Conservation (phyloP, 1,284 basidiomycete species). For the Limonomyces culmigenus region DNA sequence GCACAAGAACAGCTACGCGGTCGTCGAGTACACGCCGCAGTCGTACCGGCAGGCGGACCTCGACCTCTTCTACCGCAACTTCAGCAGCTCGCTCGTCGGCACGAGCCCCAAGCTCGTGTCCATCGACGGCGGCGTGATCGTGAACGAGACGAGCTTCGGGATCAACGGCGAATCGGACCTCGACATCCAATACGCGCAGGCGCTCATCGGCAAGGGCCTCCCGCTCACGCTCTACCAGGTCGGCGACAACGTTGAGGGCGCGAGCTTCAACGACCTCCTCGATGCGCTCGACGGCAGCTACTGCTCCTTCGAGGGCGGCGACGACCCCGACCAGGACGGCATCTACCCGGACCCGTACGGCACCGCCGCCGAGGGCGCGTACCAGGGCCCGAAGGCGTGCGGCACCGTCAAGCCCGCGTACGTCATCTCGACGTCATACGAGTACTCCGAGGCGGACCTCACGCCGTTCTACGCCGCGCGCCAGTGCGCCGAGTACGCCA, state of each 20-base stretch:
- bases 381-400: conserved; percentile 24
- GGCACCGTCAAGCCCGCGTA: conserved; percentile 30
- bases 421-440: conserved; percentile 40
- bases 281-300: conserved; percentile 28
- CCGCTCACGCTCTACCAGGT: conserved; percentile 28
- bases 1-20: conserved; percentile 1
- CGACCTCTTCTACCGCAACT: conserved; percentile 25
- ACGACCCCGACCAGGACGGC: conserved; percentile 22
- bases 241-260: conserved; percentile 23
- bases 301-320: conserved; percentile 24
- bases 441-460: conserved; percentile 28
- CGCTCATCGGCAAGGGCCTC: conserved; percentile 20
- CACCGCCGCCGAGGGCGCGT: conserved; percentile 15
- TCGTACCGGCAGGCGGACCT: conserved; percentile 25
- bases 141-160: conserved; percentile 16
- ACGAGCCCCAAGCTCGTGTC: conserved; percentile 21
- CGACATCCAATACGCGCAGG: conserved; percentile 24
- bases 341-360: conserved; percentile 21
- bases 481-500: conserved; percentile 40
- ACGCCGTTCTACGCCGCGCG: conserved; percentile 25
- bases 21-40: conserved; percentile 33
- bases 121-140: conserved; percentile 24
- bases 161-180: conserved; percentile 30
- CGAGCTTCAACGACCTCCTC: conserved; percentile 25
- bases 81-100: conserved; percentile 19